These are phyloP conservation scores for Penicillium cinerascens DNA, from an alignment of 495 filamentous ascomycete species.

Conservation along the genomic window DNA sequence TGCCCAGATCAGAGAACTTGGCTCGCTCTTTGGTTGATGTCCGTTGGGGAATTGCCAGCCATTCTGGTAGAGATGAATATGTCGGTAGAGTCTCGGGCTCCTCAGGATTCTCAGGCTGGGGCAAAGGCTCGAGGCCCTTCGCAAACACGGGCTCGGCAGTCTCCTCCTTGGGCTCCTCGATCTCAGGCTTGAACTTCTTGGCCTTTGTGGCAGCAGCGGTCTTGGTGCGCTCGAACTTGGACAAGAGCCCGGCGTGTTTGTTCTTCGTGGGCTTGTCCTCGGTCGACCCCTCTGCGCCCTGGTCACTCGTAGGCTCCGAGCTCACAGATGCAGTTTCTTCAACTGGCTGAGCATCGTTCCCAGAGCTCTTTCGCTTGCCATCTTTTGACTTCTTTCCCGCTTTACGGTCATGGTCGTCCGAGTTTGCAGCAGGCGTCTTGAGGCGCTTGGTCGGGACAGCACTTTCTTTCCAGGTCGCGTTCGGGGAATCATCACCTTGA, in stretches of 20 bases:
- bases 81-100: slow-evolving; percentile 24
- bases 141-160: slow-evolving; percentile 44
- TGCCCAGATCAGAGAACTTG: slow-evolving; percentile 59
- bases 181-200: slow-evolving; percentile 20
- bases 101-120: slow-evolving; percentile 65
- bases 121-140: slow-evolving; percentile 70
- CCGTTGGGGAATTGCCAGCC: slow-evolving; percentile 71
- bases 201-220: slow-evolving; percentile 28
- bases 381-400: slow-evolving; percentile 30
- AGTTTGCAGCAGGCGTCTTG: slow-evolving; percentile 22
- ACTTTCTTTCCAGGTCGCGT: slow-evolving; percentile 26
- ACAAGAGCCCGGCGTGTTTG: slow-evolving; percentile 42
- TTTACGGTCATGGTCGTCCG: slow-evolving; percentile 13
- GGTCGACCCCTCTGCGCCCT: slow-evolving; percentile 3
- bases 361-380: slow-evolving; percentile 25
- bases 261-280: slow-evolving; percentile 21
- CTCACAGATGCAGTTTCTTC: slow-evolving; percentile 20
- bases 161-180: slow-evolving; percentile 13
- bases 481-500: slow-evolving; percentile 19
- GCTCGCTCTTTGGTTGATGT: slow-evolving; percentile 54
- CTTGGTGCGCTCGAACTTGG: slow-evolving; percentile 45
- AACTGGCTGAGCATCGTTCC: slow-evolving; percentile 9
- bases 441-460: slow-evolving; percentile 24
- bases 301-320: slow-evolving; percentile 4
- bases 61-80: slow-evolving; percentile 51